Evolutionary conservation across 2,329 filamentous ascomycete genomes (phyloP).

Genomic region (Pseudovirgaria hyperparasitica): DNA sequence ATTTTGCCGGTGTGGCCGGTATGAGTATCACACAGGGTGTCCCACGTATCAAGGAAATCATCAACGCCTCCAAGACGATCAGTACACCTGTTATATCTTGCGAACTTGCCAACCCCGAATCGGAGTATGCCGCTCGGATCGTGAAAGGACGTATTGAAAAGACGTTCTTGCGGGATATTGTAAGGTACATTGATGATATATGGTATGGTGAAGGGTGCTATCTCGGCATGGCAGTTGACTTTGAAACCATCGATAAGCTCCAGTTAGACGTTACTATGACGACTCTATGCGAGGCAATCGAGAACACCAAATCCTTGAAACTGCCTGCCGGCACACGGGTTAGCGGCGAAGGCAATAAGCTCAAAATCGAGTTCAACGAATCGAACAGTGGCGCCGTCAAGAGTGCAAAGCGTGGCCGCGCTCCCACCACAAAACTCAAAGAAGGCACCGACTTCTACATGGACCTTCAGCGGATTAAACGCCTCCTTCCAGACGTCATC

Average conservation of each 20-base stretch:
- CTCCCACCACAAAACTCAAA: constrained; percentile 15
- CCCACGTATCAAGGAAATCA: constrained; percentile 99
- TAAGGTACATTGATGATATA: constrained; percentile 73
- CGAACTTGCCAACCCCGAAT: constrained; percentile 61
- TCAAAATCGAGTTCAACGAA: constrained; percentile 60
- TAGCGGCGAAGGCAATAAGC: constrained; percentile 29
- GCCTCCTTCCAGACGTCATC: constrained; percentile 66
- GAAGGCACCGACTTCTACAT: constrained; percentile 54
- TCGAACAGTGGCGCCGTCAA: constrained; percentile 6
- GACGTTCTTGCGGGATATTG: constrained; percentile 73
- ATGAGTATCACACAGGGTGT: constrained; percentile 99
- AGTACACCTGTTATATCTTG: constrained; percentile 91
- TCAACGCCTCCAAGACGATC: constrained; percentile 91
- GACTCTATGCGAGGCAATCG: constrained; percentile 67
- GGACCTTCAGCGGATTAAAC: constrained; percentile 74
- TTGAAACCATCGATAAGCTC: constrained; percentile 63
- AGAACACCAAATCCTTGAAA: constrained; percentile 72
- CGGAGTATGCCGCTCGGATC: constrained; percentile 70
- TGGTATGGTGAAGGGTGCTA: constrained; percentile 70
- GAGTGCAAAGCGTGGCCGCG: constrained; percentile 13
- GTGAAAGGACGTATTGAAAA: constrained; percentile 94
- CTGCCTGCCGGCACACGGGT: constrained; percentile 51
- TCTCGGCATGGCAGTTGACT: constrained; percentile 72
- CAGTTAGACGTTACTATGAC: constrained; percentile 64
- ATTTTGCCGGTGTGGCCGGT: constrained; percentile 98